A percentile compares a stretch with the other conserved stretches of the same genome.
Conservation (phyloP, 768 basidiomycete species). For the Infundibulicybe gibba region DNA sequence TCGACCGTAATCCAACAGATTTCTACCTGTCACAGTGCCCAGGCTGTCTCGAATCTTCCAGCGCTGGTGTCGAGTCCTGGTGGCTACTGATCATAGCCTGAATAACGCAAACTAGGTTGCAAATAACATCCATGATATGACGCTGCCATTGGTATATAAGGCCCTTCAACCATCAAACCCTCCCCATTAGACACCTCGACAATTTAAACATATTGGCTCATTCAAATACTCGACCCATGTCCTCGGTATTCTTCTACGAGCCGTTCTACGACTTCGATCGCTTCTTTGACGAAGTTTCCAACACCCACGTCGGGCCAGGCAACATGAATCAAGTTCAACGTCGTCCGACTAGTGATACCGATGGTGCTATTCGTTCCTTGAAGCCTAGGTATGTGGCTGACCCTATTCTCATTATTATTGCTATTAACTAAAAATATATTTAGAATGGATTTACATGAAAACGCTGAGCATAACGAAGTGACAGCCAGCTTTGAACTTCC, state of each 20-base stretch:
- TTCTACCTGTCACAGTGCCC: too few relatives aligned
- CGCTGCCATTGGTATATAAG: too few relatives aligned
- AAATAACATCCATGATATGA: too few relatives aligned
- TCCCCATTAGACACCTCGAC: too few relatives aligned
- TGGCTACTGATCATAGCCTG: too few relatives aligned
- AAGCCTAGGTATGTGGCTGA: slow-evolving; percentile 16
- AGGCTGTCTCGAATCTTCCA: too few relatives aligned
- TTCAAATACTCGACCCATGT: slow-evolving; percentile 6
- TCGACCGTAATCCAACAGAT: too few relatives aligned
- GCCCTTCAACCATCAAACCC: too few relatives aligned
- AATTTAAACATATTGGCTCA: too few relatives aligned
- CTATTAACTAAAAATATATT: not conserved
- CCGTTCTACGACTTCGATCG: slow-evolving; percentile 41
- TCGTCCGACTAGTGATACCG: slow-evolving; percentile 4
- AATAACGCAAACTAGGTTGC: too few relatives aligned
- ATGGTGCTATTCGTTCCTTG: slow-evolving; percentile 9
- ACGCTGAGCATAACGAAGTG: slow-evolving; percentile 33
- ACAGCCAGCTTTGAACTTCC: slow-evolving; percentile 56
- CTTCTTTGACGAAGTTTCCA: slow-evolving; percentile 37
- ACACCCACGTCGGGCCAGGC: slow-evolving; percentile 8
- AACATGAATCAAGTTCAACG: slow-evolving; percentile 7
- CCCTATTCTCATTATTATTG: not conserved
- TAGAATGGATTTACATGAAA: slow-evolving; percentile 49
- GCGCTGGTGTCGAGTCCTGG: too few relatives aligned
- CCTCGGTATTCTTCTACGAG: slow-evolving; percentile 32